These are phyloP conservation scores for Trametes villosa DNA, from an alignment of 768 basidiomycete species.

Conservation along the genomic window DNA sequence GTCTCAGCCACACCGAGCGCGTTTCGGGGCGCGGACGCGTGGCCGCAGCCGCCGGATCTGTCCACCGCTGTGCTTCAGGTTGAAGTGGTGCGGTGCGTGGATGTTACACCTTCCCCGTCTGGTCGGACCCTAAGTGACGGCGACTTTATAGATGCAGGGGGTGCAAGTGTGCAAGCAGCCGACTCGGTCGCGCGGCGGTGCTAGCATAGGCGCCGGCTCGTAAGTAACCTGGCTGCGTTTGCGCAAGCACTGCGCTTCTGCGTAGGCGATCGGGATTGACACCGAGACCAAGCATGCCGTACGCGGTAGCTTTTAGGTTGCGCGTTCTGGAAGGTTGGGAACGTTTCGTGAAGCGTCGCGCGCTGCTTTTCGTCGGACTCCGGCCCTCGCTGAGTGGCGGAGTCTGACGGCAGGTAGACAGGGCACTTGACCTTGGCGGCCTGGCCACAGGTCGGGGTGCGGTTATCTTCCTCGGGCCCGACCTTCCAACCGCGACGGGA, in stretches of 20 bases:
- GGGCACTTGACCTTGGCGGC: not conserved
- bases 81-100: not conserved
- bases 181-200: not conserved
- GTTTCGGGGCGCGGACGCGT: too few relatives aligned
- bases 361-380: not conserved
- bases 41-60: too few relatives aligned
- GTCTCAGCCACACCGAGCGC: not conserved
- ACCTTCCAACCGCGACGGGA: conserved; percentile 11
- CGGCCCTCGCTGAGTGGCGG: not conserved
- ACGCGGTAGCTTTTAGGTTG: conserved; percentile 19
- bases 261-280: conserved; percentile 16
- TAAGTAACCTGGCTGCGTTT: not conserved
- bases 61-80: not conserved
- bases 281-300: conserved; percentile 21
- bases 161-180: not conserved
- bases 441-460: not conserved
- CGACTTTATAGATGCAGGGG: not conserved
- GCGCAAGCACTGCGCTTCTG: not conserved
- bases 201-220: not conserved
- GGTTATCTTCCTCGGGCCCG: conserved; percentile 11
- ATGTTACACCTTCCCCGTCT: not conserved
- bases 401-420: not conserved
- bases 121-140: not conserved
- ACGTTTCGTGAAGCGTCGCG: conserved; percentile 11
- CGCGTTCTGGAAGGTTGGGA: conserved; percentile 21